Evolutionary conservation across 2,329 filamentous ascomycete genomes (phyloP).

Genomic region (Fonsecaea erecta): DNA sequence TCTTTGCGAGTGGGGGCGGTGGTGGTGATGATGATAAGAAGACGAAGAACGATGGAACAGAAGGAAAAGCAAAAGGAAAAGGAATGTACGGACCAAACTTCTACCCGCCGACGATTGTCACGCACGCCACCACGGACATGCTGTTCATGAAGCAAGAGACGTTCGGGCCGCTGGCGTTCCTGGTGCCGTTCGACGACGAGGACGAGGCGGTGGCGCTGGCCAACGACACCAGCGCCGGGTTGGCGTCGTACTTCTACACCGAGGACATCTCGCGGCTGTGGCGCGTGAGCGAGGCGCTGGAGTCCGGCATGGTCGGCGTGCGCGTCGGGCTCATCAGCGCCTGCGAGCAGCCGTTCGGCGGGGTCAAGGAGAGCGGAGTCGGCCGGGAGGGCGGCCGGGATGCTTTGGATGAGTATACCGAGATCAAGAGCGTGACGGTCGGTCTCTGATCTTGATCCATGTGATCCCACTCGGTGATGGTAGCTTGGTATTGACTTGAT

Average conservation of each 20-base stretch:
- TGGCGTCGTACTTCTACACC: constrained; percentile 54
- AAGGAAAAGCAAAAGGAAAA: neutral
- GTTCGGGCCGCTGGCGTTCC: constrained; percentile 72
- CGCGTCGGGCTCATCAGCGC: constrained; percentile 48
- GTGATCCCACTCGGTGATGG: too few species aligned
- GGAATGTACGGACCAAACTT: constrained; percentile 72
- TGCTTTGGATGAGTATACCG: constrained; percentile 72
- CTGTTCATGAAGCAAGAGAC: constrained; percentile 88
- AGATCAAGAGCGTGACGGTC: constrained; percentile 71
- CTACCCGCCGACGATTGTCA: constrained; percentile 78
- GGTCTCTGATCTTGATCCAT: constrained; percentile 50
- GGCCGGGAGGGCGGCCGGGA: constrained; percentile 12
- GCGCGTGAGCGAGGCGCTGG: constrained; percentile 70
- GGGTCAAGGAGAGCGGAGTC: constrained; percentile 42
- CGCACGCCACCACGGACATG: constrained; percentile 77
- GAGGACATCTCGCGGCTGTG: constrained; percentile 56
- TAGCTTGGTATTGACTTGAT: too few species aligned
- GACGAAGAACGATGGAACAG: too few species aligned
- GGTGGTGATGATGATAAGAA: too few species aligned
- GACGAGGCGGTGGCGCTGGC: constrained; percentile 42
- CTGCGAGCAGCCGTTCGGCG: constrained; percentile 35
- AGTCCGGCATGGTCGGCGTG: constrained; percentile 81
- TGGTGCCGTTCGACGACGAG: constrained; percentile 66
- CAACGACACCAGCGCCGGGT: constrained; percentile 41
- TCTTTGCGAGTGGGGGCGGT: constrained; percentile 52